Conservation (phyloP, 129 eudicot species). For the Flaveria trinervia region DNA sequence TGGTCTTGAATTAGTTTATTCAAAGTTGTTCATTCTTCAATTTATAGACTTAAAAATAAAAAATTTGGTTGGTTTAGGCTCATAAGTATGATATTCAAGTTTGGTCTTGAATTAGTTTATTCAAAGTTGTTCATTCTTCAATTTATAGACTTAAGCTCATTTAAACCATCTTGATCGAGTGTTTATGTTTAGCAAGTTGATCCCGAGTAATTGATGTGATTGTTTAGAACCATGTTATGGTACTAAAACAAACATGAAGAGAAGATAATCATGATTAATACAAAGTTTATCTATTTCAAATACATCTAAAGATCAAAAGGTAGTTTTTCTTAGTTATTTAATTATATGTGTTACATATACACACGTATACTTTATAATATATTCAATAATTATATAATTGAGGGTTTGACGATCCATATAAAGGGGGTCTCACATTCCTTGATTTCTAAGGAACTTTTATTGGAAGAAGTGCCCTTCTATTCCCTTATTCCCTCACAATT, state of each 20-base stretch:
- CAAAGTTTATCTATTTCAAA: not conserved
- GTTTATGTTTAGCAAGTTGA: not conserved
- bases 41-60: too few relatives aligned
- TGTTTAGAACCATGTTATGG: not conserved
- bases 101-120: too few relatives aligned
- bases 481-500: slow-evolving; percentile 33
- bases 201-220: not conserved
- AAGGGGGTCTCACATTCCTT: slow-evolving; percentile 56
- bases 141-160: too few relatives aligned
- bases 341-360: not conserved
- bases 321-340: not conserved
- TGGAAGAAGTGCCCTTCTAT: slow-evolving; percentile 46
- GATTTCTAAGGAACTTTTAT: slow-evolving; percentile 60
- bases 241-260: not conserved
- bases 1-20: too few relatives aligned
- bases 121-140: too few relatives aligned
- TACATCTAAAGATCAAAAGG: not conserved
- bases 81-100: too few relatives aligned
- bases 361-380: not conserved
- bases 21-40: too few relatives aligned
- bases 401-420: slow-evolving; percentile 65
- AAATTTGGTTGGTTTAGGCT: too few relatives aligned
- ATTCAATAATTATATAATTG: slow-evolving; percentile 30
- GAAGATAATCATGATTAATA: not conserved
- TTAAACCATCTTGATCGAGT: too few relatives aligned